Evolutionary conservation across 1,284 basidiomycete species (phyloP), one percentile per base, ranked within the genome.

Genomic region (Irpex rosettiformis): DNA sequence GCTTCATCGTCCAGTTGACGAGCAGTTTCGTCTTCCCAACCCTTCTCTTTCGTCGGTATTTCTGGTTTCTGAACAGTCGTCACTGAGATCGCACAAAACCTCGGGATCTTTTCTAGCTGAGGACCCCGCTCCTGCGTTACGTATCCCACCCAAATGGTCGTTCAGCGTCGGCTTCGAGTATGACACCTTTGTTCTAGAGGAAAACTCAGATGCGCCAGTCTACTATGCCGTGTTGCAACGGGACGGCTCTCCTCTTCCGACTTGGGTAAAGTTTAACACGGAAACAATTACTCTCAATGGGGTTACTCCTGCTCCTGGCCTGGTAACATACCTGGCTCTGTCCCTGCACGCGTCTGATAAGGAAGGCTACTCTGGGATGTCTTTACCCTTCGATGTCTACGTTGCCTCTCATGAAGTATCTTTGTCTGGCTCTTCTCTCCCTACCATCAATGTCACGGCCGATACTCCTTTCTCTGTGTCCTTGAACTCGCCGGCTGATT

Each of bases 81-180:
- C 84, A 16, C 72, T 91, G 47, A 51, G 48, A 27, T 11, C 8
- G 2, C 10, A 11, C 25, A 28, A 16, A 11, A 27, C 48, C 24
- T 51, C 48, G 11, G 25, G 48, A 28, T 51, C 48, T 22, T 22
- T 51, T 27, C 16, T 51, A 24, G 48, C 48, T 7, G 65, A 68
- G 18, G 77, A 78, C 13, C 65, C 70, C 16, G 78, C 79, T 54
- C 89, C 90, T 22, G 79, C 84, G 11, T 71, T 97, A 57, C 80
- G 93, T 48, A 81, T 96, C 7, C 94, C 93, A 1, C 83, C 84
- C 1, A 75, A 78, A 28, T 97, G 94, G 94, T 94, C 92, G 0
- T 98, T 96, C 74, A 94, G 92, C 66, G 81, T 98, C 58, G 96
- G 95, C 8, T 86, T 97, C 66, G 75, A 85, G 45, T 78, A 83